Evolutionary conservation across 164 flowering plant species (phyloP), one percentile per base, ranked within the genome.

Genomic region (Aristolochia contorta): DNA sequence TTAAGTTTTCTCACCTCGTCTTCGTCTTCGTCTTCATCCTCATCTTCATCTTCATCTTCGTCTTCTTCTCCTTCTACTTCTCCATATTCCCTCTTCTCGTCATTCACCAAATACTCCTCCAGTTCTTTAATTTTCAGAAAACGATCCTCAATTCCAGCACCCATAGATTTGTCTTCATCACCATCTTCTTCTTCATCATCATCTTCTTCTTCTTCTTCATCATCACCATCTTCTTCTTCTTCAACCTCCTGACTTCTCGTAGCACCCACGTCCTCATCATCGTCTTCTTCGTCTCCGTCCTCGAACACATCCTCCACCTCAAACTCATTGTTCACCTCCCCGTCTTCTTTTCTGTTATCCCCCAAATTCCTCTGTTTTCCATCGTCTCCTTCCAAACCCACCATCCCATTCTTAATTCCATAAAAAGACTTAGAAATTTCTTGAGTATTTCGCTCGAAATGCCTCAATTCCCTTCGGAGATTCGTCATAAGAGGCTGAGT

Each of bases 81-180:
- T 6, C 91, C 96, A 62, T 74, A 84, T 61, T 86, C 96, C 56
- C 75, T 65, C 16, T 70, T 89, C 64, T 88, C 97, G 25, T 74
- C 91, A 18, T 82, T 77, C 65, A 81, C 87, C 76, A 88, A 56
- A 77, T 58, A 88, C 73, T 83, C 77, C 69, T 82, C 77, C 82
- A 87, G 72, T 10, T 86, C 91, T 71, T 86, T 80, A 23, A 84
- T 73, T 75, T 81, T 84, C 70, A 91, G 70, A 77, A 91, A 91
- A 71, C 56, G 52, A 74, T 88, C 96, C 62, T 91, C 96, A 48
- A 91, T 37, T 37, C 43, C 43, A 3, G 43, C 72, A 24, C 81
- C 87, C 4, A 58, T 74, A 13, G 19, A 70, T 6, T 45, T 72
- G 2, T 47, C 72, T 1, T 20, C 70, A 0, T 47, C 72, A 1